Evolutionary conservation across 2,329 filamentous ascomycete species (phyloP).

Genomic region (Trichoderma cornu-damae): DNA sequence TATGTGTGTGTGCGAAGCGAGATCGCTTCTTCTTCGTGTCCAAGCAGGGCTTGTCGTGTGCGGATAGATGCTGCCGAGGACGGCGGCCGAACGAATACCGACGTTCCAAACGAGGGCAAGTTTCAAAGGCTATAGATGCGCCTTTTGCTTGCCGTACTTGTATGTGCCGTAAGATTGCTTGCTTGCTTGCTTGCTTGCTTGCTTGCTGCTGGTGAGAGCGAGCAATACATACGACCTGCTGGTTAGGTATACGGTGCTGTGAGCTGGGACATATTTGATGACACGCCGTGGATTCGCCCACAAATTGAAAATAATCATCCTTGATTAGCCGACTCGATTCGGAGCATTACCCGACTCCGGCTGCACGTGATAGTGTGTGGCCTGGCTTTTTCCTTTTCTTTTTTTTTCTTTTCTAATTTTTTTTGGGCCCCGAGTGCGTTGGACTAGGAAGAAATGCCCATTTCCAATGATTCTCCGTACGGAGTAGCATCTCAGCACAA

Average conservation of each 20-base stretch:
- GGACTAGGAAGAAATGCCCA: background rate
- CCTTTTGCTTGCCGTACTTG: background rate
- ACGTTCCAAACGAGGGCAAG: background rate
- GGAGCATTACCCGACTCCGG: constrained; percentile 1
- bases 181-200: no score
- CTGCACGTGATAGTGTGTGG: background rate
- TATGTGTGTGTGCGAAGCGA: background rate
- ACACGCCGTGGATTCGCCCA: background rate
- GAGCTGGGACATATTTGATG: background rate
- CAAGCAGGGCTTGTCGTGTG: background rate
- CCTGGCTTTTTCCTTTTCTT: background rate
- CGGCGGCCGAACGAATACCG: background rate
- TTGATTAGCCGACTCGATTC: background rate
- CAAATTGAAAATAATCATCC: background rate
- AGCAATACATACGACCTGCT: background rate
- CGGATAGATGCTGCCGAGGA: background rate
- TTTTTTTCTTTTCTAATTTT: no score
- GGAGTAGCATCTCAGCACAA: background rate
- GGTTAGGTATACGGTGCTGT: background rate
- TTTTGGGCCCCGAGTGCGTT: no score
- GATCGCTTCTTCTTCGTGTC: background rate
- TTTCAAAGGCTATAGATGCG: background rate
- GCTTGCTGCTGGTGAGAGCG: constrained; percentile 1
- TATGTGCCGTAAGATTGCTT: background rate
- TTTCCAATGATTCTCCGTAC: no score